Conservation (phyloP, 345 rosid genomes). For the Nephelium lappaceum region DNA sequence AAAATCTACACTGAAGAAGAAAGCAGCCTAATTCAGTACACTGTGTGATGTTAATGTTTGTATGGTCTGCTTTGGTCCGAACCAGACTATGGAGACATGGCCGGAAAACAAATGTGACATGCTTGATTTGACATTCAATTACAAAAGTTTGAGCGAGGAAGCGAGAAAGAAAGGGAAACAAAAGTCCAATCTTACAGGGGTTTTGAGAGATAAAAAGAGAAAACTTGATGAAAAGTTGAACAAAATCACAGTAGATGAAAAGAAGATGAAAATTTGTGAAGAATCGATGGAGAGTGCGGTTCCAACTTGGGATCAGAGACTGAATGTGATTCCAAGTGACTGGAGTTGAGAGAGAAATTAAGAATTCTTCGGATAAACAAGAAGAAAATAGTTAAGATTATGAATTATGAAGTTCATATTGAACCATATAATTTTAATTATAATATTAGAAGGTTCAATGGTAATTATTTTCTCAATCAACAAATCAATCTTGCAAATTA, state of each 20-base stretch:
- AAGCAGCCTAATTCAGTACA: conserved; percentile 5
- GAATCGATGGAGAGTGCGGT: too few species aligned
- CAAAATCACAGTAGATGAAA: too few species aligned
- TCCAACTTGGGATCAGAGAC: too few species aligned
- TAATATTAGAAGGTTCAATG: background rate
- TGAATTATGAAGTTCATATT: background rate
- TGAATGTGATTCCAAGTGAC: background rate
- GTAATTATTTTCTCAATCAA: background rate
- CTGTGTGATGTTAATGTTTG: conserved; percentile 9
- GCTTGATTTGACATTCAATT: background rate
- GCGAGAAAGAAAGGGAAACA: too few species aligned
- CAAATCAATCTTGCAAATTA: too few species aligned
- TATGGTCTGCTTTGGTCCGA: background rate
- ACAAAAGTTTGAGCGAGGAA: background rate
- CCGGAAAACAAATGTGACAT: background rate
- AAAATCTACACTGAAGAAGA: conserved; percentile 14
- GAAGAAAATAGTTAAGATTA: background rate
- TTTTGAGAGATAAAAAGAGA: background rate
- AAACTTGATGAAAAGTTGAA: too few species aligned
- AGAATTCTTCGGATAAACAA: background rate
- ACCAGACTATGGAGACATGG: conserved; percentile 7
- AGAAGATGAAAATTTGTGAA: too few species aligned
- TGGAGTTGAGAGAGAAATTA: background rate
- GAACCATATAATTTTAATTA: background rate
- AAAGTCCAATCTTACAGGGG: too few species aligned